Evolutionary conservation across 306 rosid species (phyloP).

Genomic region (Abrus precatorius): DNA sequence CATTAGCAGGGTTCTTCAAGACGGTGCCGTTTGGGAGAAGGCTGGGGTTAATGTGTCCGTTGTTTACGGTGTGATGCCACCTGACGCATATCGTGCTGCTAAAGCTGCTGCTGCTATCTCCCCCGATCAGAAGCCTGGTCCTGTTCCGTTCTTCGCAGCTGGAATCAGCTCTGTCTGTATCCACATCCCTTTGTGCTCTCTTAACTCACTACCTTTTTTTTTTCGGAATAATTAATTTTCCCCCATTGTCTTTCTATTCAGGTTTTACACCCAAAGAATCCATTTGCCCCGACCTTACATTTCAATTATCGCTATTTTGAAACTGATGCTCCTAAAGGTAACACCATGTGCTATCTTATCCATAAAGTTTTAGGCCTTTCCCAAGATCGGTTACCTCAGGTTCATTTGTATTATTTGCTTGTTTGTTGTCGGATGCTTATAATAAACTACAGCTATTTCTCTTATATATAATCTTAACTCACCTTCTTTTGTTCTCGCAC

Average conservation of each 20-base stretch:
- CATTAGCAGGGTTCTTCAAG: slow-evolving; percentile 94
- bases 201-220: too few relatives aligned
- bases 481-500: not conserved
- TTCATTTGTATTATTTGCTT: not conserved
- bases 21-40: slow-evolving; percentile 95
- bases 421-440: not conserved
- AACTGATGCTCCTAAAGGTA: slow-evolving; percentile 93
- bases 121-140: slow-evolving; percentile 82
- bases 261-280: slow-evolving; percentile 98
- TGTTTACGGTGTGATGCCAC: slow-evolving; percentile 97
- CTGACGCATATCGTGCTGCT: slow-evolving; percentile 98
- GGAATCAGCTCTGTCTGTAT: slow-evolving; percentile 90
- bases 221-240: not conserved
- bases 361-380: too few relatives aligned
- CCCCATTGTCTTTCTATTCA: slow-evolving; percentile 46
- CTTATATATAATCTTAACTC: not conserved
- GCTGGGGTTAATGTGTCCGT: slow-evolving; percentile 98
- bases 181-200: not conserved
- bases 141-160: slow-evolving; percentile 93
- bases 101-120: slow-evolving; percentile 55
- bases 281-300: slow-evolving; percentile 95
- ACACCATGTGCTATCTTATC: not conserved
- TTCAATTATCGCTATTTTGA: slow-evolving; percentile 97
- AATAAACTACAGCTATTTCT: not conserved
- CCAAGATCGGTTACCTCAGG: not conserved